Evolutionary conservation across 2,329 filamentous ascomycete species (phyloP), one percentile per base, ranked within the genome.

Genomic region (Rhynchosporium agropyri): DNA sequence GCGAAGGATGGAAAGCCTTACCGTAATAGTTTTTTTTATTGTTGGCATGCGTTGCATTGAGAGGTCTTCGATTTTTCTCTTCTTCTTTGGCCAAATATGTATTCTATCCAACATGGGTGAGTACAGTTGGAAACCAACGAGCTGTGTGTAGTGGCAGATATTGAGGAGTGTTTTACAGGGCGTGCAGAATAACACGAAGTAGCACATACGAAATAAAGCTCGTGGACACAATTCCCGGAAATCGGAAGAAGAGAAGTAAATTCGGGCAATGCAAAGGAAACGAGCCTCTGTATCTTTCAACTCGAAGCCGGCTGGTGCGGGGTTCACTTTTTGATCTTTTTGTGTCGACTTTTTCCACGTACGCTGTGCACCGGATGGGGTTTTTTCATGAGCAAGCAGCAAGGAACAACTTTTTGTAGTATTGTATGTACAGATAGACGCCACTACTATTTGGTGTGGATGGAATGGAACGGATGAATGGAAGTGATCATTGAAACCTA

Each of bases 1-100:
- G 43, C n/a, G 20, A 28, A 20, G 36, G 51, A 40, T 45, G 55
- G 60, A 64, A 62, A 55, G 63, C 56, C 56, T 36, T 66, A 60
- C 61, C 65, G 67, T 69, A 66, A 67, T 67, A 61, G 61, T 42
- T 2, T 54, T 38, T 40, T 54, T 54, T 33, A 54, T 42, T 54
- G 51, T 66, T 66, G 64, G 58, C 66, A 68, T 64, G 68, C 51
- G 36, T 54, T 54, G 51, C 68, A 70, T 69, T 69, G 63, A 66
- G 63, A 57, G 60, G 64, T 60, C 63, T 60, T 50, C 38, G 58
- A 57, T 62, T 50, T 63, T 33, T 62, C 58, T 36, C 33, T 43
- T 46, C 31, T 51, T 42, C 56, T 31, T 26, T 38, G 26, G 2
- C 31, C 13, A 20, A 20, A n/a, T 1, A 10, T 53, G 36, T 20